Percentiles rank a stretch among this genome's conserved stretches.
phyloP scores from a whole-genome alignment of 2,329 filamentous ascomycete genomes.

The Zelopaecilomyces penicillatus region DNA sequence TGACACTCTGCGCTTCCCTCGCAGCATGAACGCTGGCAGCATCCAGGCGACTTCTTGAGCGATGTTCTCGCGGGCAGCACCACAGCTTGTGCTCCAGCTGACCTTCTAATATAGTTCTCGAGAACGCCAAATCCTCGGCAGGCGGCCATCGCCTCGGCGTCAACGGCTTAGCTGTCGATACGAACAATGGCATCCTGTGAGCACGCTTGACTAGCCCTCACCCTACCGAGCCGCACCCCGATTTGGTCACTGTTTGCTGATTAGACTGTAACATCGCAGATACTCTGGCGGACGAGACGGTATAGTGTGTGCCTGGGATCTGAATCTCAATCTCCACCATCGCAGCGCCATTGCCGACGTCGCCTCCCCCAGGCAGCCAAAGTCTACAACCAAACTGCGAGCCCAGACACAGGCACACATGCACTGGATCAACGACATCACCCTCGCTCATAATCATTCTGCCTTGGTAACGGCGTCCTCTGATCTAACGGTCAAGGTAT shows the following conservation, averaged over 20 bases:
- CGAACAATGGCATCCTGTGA: conserved; percentile 76
- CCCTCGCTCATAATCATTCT: conserved; percentile 66
- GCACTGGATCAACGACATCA: conserved; percentile 93
- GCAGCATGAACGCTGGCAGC: no score
- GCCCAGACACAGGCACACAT: conserved; percentile 68
- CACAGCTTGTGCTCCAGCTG: not conserved
- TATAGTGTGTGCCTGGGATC: conserved; percentile 91
- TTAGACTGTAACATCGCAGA: conserved; percentile 38
- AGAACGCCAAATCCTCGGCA: conserved; percentile 47
- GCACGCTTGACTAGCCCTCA: conserved; percentile 21
- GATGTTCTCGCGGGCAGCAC: no score
- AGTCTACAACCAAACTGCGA: conserved; percentile 48
- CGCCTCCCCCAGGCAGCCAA: conserved; percentile 24
- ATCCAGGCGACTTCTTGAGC: no score
- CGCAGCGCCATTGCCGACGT: conserved; percentile 19
- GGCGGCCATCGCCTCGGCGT: conserved; percentile 90
- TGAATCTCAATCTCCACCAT: conserved; percentile 58
- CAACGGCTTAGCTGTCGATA: conserved; percentile 86
- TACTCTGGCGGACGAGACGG: conserved; percentile 96
- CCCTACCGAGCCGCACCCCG: conserved; percentile 7
- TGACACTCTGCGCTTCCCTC: no score
- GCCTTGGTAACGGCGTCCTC: conserved; percentile 84
- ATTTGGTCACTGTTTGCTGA: not conserved
- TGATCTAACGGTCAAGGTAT: conserved; percentile 88
- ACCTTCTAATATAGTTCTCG: conserved; percentile 38